Percentiles rank a stretch among this genome's conserved stretches.
These are phyloP conservation scores for Zymoseptoria tritici DNA, from an alignment of 2,329 filamentous ascomycete genomes.

Conservation along the genomic window DNA sequence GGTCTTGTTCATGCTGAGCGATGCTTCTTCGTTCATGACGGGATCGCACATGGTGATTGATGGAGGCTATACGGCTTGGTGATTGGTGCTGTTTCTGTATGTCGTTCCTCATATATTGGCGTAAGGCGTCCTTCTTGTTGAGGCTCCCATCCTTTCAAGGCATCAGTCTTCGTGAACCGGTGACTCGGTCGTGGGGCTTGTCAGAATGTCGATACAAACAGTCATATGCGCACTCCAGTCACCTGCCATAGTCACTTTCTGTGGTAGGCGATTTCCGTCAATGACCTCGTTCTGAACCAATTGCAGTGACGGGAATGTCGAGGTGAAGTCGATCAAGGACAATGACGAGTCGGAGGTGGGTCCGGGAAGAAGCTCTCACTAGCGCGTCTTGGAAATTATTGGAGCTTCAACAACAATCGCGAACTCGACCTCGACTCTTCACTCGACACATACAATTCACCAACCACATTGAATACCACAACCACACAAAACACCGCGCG, in stretches of 20 bases:
- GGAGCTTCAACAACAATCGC: background rate
- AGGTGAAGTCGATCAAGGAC: background rate
- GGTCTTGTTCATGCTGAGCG: conserved; percentile 25
- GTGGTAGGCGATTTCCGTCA: background rate
- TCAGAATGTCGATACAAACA: no score
- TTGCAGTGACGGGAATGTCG: background rate
- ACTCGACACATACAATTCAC: background rate
- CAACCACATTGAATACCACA: background rate
- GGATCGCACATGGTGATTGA: conserved; percentile 24
- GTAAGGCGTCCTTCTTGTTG: background rate
- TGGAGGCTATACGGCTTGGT: conserved; percentile 5
- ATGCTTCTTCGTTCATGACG: conserved; percentile 24
- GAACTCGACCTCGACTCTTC: background rate
- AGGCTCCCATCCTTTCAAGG: background rate
- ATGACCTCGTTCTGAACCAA: background rate
- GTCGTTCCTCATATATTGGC: background rate
- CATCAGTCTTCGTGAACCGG: background rate
- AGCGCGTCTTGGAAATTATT: background rate
- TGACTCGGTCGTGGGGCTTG: background rate
- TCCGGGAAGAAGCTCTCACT: no score
- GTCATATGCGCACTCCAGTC: background rate
- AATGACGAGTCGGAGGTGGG: background rate
- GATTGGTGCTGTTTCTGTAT: background rate
- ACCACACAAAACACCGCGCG: background rate
- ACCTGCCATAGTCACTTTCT: background rate